Evolutionary conservation across 2,329 filamentous ascomycete genomes (phyloP), one percentile per base, ranked within the genome.

Genomic region (Plenodomus lindquistii): DNA sequence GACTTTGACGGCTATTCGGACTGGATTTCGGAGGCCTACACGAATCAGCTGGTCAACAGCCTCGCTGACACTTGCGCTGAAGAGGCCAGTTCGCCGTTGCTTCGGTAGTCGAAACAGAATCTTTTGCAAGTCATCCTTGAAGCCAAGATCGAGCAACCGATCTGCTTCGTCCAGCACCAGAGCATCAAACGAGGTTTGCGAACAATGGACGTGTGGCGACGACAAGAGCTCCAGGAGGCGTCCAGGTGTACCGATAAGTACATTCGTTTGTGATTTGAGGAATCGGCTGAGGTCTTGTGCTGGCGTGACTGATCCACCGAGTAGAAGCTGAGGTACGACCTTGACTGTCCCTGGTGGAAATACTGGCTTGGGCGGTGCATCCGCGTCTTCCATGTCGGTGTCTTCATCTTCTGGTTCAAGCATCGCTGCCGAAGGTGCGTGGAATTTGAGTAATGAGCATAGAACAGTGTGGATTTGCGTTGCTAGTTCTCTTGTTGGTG

Each of bases 131-230:
- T 96, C 91, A 46, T 89, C 86, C 71, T 95, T 94, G 74, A 99
- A 97, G 5, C 95, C 94, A 18, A 97, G 81, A 73, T 99, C 94
- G 10, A 99, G 79, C 20, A 99, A 77, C 50, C 94, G 83, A 72
- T 99, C 94, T 41, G 93, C 94, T 75, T 99, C 94, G 67, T 99
- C 94, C 29, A 99, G 81, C 3, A 99, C 89, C 10, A 99, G 82
- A 41, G 91, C 85, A 70, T 99, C 93, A 59, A 99, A 97, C 0
- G 89, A 89, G 1, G 89, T 91, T 52, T 93, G 88, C 0, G 90
- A 86, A 61, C 89, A 92, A 69, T 95, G 89, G 13, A 96, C 91
- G 65, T 96, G 88, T 1, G 86, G 88, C 1, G 91, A 96, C 0
- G 87, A 85, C 4, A 99, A 79, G 0, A 99, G 82, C 66, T 97